Conservation (phyloP, 495 filamentous ascomycete genomes). For the Lentithecium fluviatile region DNA sequence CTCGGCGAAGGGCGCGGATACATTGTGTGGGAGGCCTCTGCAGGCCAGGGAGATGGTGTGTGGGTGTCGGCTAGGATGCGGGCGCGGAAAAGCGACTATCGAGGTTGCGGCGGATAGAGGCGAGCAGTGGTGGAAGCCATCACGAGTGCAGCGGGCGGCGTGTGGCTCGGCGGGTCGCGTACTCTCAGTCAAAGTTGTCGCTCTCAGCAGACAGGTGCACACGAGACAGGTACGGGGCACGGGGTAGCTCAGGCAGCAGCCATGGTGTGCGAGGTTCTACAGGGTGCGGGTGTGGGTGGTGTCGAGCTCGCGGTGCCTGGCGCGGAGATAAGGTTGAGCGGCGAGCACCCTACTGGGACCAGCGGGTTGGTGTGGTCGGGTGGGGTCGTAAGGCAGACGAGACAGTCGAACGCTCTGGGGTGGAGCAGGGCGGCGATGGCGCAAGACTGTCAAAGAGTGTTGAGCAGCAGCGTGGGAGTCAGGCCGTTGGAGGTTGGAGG, state of each 20-base stretch:
- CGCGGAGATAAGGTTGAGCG: slow-evolving; percentile 31
- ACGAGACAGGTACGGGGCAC: slow-evolving; percentile 13
- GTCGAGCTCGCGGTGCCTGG: slow-evolving; percentile 17
- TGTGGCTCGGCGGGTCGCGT: slow-evolving; percentile 18
- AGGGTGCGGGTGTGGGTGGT: slow-evolving; percentile 17
- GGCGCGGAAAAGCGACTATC: slow-evolving; percentile 13
- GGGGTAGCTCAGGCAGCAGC: slow-evolving; percentile 35
- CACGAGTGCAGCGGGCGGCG: slow-evolving; percentile 32
- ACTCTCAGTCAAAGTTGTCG: slow-evolving; percentile 20
- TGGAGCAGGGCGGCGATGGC: slow-evolving; percentile 5
- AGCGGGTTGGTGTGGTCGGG: no score
- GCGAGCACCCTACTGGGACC: slow-evolving; percentile 15
- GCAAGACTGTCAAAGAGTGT: slow-evolving; percentile 24
- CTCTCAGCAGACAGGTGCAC: slow-evolving; percentile 33
- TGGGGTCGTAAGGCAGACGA: slow-evolving; percentile 1
- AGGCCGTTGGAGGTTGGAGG: slow-evolving; percentile 8
- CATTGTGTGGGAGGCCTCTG: slow-evolving; percentile 25
- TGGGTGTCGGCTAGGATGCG: neutral
- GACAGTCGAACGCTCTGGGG: neutral
- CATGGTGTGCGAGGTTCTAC: slow-evolving; percentile 25
- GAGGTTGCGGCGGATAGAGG: slow-evolving; percentile 27
- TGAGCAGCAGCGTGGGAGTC: slow-evolving; percentile 25
- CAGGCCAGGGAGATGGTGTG: neutral
- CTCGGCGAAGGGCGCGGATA: slow-evolving; percentile 33
- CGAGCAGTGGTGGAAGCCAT: slow-evolving; percentile 31